A percentile compares a stretch with the other conserved stretches of the same genome.
Conservation (phyloP, 208 protist species). For the Leishmania amazonensis region DNA sequence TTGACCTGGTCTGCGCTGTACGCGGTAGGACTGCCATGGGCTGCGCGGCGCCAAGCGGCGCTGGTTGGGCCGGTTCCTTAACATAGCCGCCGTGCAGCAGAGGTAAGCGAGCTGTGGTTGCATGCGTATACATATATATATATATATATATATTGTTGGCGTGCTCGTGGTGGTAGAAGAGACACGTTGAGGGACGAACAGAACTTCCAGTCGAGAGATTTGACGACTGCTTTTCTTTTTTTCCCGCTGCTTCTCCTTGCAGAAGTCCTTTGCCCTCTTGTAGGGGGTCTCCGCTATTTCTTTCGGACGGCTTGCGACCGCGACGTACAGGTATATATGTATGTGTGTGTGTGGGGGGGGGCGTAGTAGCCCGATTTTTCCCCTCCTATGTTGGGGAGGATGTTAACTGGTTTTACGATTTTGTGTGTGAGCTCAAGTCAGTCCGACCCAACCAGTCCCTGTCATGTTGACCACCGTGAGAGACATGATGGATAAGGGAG, state of each 20-base stretch:
- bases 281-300: background rate
- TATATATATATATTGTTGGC: background rate
- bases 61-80: too few species aligned
- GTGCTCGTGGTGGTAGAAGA: background rate
- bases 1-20: too few species aligned
- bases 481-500: background rate
- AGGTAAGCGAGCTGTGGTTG: too few species aligned
- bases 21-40: too few species aligned
- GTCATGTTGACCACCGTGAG: background rate
- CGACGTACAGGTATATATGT: background rate
- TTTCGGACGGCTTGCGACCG: background rate
- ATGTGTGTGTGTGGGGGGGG: background rate
- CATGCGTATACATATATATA: too few species aligned
- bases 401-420: background rate
- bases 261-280: background rate
- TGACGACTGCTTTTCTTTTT: background rate
- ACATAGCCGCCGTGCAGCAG: too few species aligned
- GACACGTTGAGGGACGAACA: background rate
- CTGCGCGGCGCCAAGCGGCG: too few species aligned
- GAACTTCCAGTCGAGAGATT: background rate
- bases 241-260: slow-evolving; percentile 6
- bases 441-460: background rate
- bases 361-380: background rate
- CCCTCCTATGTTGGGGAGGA: background rate
- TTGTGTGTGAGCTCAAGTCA: background rate